Evolutionary conservation across 768 basidiomycete species (phyloP).

Genomic region (Galerina sulciceps): DNA sequence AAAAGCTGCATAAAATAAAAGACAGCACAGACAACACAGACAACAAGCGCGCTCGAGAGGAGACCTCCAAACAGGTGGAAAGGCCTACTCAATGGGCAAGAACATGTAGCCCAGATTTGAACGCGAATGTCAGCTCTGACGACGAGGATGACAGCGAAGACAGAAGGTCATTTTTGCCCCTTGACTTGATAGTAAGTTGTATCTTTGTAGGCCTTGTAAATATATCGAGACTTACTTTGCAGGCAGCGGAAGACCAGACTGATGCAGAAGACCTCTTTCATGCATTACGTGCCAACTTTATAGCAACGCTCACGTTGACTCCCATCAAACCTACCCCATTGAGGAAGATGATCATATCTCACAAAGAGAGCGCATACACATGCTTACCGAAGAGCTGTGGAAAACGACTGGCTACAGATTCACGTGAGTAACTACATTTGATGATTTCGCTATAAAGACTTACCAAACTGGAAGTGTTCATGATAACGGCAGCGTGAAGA

Average conservation of each 20-base stretch:
- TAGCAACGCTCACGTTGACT: constrained; percentile 21
- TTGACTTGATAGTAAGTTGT: constrained; percentile 1
- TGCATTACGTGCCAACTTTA: constrained; percentile 8
- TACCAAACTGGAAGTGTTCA: constrained; percentile 20
- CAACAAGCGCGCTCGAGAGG: neutral
- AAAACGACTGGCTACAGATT: constrained; percentile 27
- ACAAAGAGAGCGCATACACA: constrained; percentile 19
- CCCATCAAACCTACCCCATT: constrained; percentile 23
- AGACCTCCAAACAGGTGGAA: neutral
- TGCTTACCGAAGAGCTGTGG: constrained; percentile 26
- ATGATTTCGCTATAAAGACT: constrained; percentile 1
- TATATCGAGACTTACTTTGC: neutral
- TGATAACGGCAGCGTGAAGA: constrained; percentile 27
- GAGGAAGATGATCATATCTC: constrained; percentile 15
- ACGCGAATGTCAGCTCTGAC: neutral
- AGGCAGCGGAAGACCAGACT: constrained; percentile 3
- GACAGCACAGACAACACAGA: neutral
- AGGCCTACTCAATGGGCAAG: neutral
- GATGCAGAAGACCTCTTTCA: constrained; percentile 14
- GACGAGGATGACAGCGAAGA: neutral
- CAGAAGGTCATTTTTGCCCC: neutral
- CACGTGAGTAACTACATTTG: constrained; percentile 20
- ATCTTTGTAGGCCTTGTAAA: neutral
- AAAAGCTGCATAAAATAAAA: neutral
- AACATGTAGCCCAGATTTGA: neutral